A percentile compares a stretch with the other conserved stretches of the same genome.
Evolutionary conservation across 2,329 filamentous ascomycete genomes (phyloP).

Genomic region (Falciphora oryzae): DNA sequence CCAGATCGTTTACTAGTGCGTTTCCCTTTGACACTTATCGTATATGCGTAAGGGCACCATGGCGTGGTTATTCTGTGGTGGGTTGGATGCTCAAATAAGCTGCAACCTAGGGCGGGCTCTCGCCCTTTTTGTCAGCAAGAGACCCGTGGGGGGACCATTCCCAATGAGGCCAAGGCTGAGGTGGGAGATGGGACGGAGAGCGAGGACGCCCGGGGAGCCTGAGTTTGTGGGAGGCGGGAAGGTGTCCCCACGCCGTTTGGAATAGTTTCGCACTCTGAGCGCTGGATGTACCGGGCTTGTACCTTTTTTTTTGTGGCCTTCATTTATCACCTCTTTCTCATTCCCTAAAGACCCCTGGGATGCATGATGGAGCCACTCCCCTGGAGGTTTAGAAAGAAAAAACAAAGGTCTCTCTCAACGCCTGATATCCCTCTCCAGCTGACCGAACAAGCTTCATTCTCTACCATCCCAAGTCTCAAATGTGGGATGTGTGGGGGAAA

Average conservation of each 20-base stretch:
- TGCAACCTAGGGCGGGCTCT: neutral
- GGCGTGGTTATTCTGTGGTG: neutral
- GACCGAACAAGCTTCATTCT: neutral
- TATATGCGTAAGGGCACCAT: no score
- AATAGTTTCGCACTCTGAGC: neutral
- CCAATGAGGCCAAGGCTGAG: neutral
- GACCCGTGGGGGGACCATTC: neutral
- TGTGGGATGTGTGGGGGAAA: neutral
- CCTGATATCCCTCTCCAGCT: neutral
- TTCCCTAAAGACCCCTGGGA: no score
- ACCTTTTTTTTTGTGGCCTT: no score
- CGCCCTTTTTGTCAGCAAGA: neutral
- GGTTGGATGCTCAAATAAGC: neutral
- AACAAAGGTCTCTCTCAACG: no score
- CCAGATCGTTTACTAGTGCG: neutral
- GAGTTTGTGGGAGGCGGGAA: neutral
- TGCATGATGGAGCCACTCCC: no score
- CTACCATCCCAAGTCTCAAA: neutral
- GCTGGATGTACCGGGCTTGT: no score
- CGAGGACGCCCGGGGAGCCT: no score
- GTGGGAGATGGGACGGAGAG: neutral
- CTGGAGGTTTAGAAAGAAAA: no score
- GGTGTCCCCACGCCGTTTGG: neutral
- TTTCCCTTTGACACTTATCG: neutral
- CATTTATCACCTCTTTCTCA: no score